Evolutionary conservation across 2,329 filamentous ascomycete species (phyloP).

Genomic region (Fusarium acutatum): DNA sequence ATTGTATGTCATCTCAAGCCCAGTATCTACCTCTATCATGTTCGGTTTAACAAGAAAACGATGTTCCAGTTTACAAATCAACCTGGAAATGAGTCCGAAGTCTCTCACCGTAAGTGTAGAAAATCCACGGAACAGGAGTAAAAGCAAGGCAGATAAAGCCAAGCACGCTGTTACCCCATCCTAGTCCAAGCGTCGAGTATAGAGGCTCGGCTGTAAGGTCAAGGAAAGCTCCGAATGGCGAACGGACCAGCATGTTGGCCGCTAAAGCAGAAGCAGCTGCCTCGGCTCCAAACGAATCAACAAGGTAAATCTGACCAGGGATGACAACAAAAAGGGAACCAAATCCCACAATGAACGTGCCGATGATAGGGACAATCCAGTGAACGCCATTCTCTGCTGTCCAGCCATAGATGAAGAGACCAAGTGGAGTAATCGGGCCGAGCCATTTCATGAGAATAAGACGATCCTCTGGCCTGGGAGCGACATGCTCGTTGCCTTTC

Average conservation of each 20-base stretch:
- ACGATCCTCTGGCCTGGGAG: constrained; percentile 54
- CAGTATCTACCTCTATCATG: no score
- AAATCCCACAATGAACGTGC: constrained; percentile 59
- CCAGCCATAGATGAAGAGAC: constrained; percentile 69
- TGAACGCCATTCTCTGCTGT: constrained; percentile 58
- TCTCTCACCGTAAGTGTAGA: constrained; percentile 19
- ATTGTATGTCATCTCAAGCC: neutral
- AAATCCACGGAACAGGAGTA: constrained; percentile 26
- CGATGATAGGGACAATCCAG: constrained; percentile 68
- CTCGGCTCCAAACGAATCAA: constrained; percentile 34
- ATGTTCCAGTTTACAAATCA: neutral
- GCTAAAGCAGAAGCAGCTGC: constrained; percentile 39
- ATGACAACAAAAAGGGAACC: constrained; percentile 51
- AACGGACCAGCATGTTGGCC: constrained; percentile 47
- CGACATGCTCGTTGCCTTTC: neutral
- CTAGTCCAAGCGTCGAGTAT: constrained; percentile 13
- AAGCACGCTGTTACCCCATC: constrained; percentile 32
- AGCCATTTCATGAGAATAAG: constrained; percentile 65
- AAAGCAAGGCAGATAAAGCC: constrained; percentile 24
- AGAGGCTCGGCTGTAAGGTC: constrained; percentile 13
- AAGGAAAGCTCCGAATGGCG: constrained; percentile 26
- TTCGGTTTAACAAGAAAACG: neutral
- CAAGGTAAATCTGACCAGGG: constrained; percentile 35
- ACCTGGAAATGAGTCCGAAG: constrained; percentile 22
- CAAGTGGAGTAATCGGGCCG: constrained; percentile 60